Evolutionary conservation across 2,329 filamentous ascomycete genomes (phyloP), one percentile per base, ranked within the genome.

Genomic region (Stromatinia cepivora): DNA sequence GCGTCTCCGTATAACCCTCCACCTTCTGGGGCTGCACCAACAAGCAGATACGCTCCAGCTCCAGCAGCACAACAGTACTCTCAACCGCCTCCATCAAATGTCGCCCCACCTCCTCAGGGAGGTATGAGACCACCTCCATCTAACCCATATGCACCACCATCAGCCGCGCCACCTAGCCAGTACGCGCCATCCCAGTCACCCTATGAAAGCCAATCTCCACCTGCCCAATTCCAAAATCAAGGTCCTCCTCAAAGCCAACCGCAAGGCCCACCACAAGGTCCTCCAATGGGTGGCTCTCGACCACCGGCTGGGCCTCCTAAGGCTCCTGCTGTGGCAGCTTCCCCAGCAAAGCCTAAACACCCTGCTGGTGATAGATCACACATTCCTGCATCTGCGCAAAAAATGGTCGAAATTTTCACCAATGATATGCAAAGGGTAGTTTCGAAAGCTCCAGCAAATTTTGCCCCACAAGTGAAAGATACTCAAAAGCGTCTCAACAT

Each of bases 401-500:
- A 88, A 63, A 85, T 99, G 74, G 93, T 92, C 67, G 92, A 97
- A 66, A 87, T 96, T 50, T 85, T 99, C 61, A 90, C 84, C 67
- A 86, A 86, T 45, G 94, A 98, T 75, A 93, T 98, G 88, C 90
- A 94, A 76, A 91, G 93, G 46, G 92, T 99, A 68, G 94, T 94
- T 70, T 82, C 89, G 45, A 91, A 92, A 74, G 95, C 95, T 0
- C 95, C 95, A 25, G 84, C 90, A n/a, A 89, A 90, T 22, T 97
- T 95, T 82, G 90, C 92, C 72, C 86, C 89, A 20, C 94, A 98
- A 79, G 93, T 99, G 28, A 92, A 93, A 76, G 95, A 98, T 79
- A 95, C 94, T 2, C 92, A 97, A 79, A 97, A 97, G 82, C 89
- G 95, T 39, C 85, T 99, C 70, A 92, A 92, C 76, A 89, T 97